Evolutionary conservation across 2,329 filamentous ascomycete species (phyloP).

Genomic region (Cadophora sp.): DNA sequence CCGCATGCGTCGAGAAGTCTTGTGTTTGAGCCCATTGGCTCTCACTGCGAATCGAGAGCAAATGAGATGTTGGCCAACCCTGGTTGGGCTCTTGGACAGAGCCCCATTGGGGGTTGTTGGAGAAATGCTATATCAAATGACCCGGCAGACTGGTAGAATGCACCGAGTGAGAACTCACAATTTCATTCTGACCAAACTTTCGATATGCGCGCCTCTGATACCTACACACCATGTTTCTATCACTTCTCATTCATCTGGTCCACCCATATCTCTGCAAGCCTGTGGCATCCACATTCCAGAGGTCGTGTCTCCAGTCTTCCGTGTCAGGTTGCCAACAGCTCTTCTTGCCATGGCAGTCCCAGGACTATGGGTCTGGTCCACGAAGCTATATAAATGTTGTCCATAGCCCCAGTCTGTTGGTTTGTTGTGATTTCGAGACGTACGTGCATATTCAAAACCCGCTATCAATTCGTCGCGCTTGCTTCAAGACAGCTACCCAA

Average conservation of each 20-base stretch:
- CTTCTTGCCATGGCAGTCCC: neutral
- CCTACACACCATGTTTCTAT: neutral
- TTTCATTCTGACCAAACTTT: neutral
- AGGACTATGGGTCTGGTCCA: neutral
- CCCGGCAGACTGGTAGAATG: neutral
- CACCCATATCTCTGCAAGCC: neutral
- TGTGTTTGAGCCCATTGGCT: neutral
- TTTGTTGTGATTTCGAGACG: neutral
- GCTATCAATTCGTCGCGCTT: neutral
- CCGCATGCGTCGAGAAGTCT: neutral
- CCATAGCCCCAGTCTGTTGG: neutral
- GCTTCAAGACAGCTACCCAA: neutral
- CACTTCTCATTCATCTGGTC: neutral
- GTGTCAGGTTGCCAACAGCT: slow-evolving; percentile 7
- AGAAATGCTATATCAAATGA: neutral
- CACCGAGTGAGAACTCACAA: neutral
- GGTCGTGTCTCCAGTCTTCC: neutral
- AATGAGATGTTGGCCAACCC: neutral
- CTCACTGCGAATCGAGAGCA: neutral
- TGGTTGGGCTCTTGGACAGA: neutral
- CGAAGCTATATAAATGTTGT: slow-evolving; percentile 1
- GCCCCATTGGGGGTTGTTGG: neutral
- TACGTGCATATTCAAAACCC: neutral
- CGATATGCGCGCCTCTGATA: neutral
- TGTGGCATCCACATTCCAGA: slow-evolving; percentile 1